Base-by-base conservation (phyloP, 441 rosid species). In the Euphorbia schlechtendalii region DNA sequence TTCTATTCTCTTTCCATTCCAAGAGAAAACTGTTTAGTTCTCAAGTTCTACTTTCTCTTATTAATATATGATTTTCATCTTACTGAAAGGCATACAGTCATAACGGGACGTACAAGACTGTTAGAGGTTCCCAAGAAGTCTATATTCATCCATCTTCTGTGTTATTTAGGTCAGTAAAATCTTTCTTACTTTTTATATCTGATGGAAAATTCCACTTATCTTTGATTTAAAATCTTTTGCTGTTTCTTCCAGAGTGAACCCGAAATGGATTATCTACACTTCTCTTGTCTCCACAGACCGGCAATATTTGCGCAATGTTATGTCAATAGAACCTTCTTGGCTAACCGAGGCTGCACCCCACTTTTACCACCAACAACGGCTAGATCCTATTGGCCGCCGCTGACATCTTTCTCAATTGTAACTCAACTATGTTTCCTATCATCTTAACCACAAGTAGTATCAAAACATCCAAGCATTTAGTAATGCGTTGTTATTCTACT, bases 61-160 rank as follows among this genome's bases (percentile, higher is more conserved):
- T 63, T 69, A 9, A 69, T 45, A 24, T 41, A 15, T 61, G 32
- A 63, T 65, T 52, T 66, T 64, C 61, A 24, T 66, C 43, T 25
- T 72, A 28, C 43, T 24, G 34, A 64, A 57, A 90, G 98, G 78
- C 90, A 65, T 92, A 65, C 70, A 83, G 90, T 84, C 87, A 86
- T 64, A 71, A 73, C 22, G 97, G 97, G 38, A 82, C 86, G 83
- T 93, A 81, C 83, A 90, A 84, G 84, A 90, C 99, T 5, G 64
- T 88, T n/a, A 80, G 97, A 80, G 87, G 96, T 68, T 86, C 89
- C 68, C 91, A 86, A 80, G 99, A 93, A 83, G 95, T 88, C 69
- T 78, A 84, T 70, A 83, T 90, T 56, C 97, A 93, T 72, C 97
- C 96, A 0, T 93, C 99, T 20, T 93, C 96, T 5, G 91, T 93